A percentile compares a stretch with the other conserved stretches of the same genome.
Conservation (phyloP, 495 filamentous ascomycete genomes). For the Tuber borchii region DNA sequence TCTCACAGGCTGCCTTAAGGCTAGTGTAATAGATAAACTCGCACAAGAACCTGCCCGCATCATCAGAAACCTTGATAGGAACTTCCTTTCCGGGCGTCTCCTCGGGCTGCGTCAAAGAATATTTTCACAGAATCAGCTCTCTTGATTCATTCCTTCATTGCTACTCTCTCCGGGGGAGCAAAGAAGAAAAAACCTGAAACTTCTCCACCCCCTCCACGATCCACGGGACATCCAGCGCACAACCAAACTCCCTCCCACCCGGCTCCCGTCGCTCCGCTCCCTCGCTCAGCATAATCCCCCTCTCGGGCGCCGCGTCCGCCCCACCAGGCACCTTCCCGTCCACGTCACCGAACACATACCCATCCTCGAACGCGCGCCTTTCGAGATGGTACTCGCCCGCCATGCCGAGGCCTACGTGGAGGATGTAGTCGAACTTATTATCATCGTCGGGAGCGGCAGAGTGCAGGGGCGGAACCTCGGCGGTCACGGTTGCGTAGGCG, state of each 20-base stretch:
- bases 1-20: constrained; percentile 20
- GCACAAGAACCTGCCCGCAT: constrained; percentile 35
- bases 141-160: neutral
- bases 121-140: constrained; percentile 1
- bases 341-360: constrained; percentile 31
- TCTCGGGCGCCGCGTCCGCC: constrained; percentile 9
- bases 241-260: constrained; percentile 24
- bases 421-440: constrained; percentile 36
- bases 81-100: constrained; percentile 16
- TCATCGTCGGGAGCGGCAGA: neutral
- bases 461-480: constrained; percentile 24
- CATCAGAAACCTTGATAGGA: constrained; percentile 12
- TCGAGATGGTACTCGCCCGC: constrained; percentile 30
- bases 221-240: constrained; percentile 20
- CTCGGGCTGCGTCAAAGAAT: constrained; percentile 5
- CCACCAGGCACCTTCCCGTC: constrained; percentile 30
- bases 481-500: constrained; percentile 24
- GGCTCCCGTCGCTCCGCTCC: neutral
- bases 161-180: neutral
- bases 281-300: neutral
- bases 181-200: constrained; percentile 15
- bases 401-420: constrained; percentile 31
- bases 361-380: constrained; percentile 29
- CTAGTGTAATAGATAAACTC: constrained; percentile 36
- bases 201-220: constrained; percentile 23